These are phyloP conservation scores for Penicillium arizonense DNA, from an alignment of 495 filamentous ascomycete genomes.

Conservation along the genomic window DNA sequence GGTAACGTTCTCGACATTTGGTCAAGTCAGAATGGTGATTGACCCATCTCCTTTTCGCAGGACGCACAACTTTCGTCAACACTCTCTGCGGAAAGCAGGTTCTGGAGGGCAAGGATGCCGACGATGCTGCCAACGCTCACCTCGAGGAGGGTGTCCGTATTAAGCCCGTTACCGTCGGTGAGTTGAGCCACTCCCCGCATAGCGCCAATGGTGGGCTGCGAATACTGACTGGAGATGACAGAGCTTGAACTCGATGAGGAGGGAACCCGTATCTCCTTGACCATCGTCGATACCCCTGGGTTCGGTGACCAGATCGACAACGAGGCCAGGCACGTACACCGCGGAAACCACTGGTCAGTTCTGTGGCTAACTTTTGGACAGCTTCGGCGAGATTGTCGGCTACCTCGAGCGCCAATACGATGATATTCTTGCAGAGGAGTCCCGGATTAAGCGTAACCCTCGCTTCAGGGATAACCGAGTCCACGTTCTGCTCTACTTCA, in stretches of 20 bases:
- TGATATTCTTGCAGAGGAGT: slow-evolving; percentile 97
- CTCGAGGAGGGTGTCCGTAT: slow-evolving; percentile 96
- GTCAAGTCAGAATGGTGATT: slow-evolving; percentile 21
- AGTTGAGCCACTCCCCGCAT: slow-evolving; percentile 31
- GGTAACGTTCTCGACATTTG: slow-evolving; percentile 55
- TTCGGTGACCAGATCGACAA: slow-evolving; percentile 99
- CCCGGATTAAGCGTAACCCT: slow-evolving; percentile 99
- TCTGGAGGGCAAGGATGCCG: slow-evolving; percentile 80
- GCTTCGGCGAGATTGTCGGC: slow-evolving; percentile 95
- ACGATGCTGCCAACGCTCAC: slow-evolving; percentile 85
- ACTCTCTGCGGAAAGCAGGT: slow-evolving; percentile 96
- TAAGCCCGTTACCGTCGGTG: slow-evolving; percentile 97
- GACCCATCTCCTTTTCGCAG: slow-evolving; percentile 45
- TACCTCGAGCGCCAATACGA: slow-evolving; percentile 99
- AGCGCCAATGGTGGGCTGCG: not conserved
- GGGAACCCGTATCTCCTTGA: slow-evolving; percentile 95
- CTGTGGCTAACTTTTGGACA: slow-evolving; percentile 39
- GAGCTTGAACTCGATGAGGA: slow-evolving; percentile 97
- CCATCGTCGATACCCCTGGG: slow-evolving; percentile 96
- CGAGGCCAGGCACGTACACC: slow-evolving; percentile 76
- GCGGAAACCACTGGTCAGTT: not conserved
- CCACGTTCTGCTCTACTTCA: slow-evolving; percentile 97
- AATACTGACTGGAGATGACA: slow-evolving; percentile 30
- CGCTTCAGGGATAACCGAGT: slow-evolving; percentile 98
- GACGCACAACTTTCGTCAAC: slow-evolving; percentile 98